Evolutionary conservation across 257 asterid genomes (phyloP).

Genomic region (Jaltomata sinuosa): DNA sequence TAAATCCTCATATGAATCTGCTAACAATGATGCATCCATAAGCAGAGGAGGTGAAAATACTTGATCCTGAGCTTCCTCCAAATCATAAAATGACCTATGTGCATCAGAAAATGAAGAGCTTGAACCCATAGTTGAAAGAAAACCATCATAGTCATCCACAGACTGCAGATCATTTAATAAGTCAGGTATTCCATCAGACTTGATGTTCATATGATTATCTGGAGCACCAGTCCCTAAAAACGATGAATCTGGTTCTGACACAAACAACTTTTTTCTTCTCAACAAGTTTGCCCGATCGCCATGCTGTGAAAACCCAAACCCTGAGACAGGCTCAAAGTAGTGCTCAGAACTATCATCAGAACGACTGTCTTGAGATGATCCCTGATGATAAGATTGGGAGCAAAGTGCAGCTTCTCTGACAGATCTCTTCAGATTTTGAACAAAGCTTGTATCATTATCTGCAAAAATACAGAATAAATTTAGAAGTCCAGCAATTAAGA

Average conservation of each 20-base stretch:
- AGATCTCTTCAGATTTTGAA: constrained; percentile 82
- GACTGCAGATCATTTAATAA: constrained; percentile 63
- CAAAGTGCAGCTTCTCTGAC: constrained; percentile 94
- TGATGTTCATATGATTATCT: constrained; percentile 41
- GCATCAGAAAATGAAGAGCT: constrained; percentile 70
- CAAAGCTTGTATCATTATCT: constrained; percentile 62
- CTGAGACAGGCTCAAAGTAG: constrained; percentile 74
- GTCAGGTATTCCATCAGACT: constrained; percentile 50
- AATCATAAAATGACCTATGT: constrained; percentile 61
- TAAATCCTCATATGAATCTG: constrained; percentile 87
- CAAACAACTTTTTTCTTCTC: constrained; percentile 42
- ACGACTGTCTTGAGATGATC: constrained; percentile 71
- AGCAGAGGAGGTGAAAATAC: constrained; percentile 93
- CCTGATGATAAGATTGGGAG: constrained; percentile 43
- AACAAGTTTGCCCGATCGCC: constrained; percentile 42
- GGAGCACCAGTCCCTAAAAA: constrained; percentile 35
- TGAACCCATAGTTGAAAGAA: constrained; percentile 72
- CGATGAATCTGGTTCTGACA: constrained; percentile 57
- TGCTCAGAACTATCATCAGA: constrained; percentile 89
- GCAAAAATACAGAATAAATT: constrained; percentile 19
- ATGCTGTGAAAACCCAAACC: constrained; percentile 57
- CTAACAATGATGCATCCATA: constrained; percentile 66
- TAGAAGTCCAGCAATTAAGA: background rate
- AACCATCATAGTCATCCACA: constrained; percentile 68
- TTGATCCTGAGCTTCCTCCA: constrained; percentile 73